Evolutionary conservation across 805 yeast species (phyloP).

Genomic region (Pichia paraexigua): DNA sequence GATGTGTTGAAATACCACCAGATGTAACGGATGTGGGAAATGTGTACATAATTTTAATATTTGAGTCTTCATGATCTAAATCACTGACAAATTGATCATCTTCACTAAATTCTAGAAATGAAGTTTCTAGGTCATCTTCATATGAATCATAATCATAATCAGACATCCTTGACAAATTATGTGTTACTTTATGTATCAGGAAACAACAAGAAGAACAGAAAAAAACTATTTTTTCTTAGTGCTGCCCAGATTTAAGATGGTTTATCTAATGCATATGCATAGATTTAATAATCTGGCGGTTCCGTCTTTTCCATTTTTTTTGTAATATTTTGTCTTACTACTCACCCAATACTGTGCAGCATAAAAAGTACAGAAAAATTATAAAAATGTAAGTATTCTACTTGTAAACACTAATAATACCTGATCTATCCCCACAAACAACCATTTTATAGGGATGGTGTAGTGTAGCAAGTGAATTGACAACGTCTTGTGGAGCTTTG

Average conservation of each 20-base stretch:
- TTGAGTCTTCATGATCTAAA: not conserved
- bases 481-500: constrained; percentile 5
- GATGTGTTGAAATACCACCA: constrained; percentile 18
- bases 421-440: constrained; percentile 60
- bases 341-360: too few species aligned
- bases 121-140: not conserved
- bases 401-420: constrained; percentile 53
- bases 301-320: too few species aligned
- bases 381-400: constrained; percentile 12
- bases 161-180: not conserved
- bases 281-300: too few species aligned
- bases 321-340: too few species aligned
- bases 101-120: constrained; percentile 18
- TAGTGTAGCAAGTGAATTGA: constrained; percentile 3
- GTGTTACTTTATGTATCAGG: not conserved
- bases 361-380: too few species aligned
- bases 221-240: too few species aligned
- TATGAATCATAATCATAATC: constrained; percentile 8
- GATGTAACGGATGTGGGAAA: constrained; percentile 15
- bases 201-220: too few species aligned
- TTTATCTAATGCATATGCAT: too few species aligned
- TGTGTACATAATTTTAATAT: constrained; percentile 11
- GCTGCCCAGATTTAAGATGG: too few species aligned
- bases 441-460: constrained; percentile 38
- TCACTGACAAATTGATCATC: constrained; percentile 10